Evolutionary conservation across 139 green algal species (phyloP), one percentile per base, ranked within the genome.

Genomic region (Pleodorina starrii): DNA sequence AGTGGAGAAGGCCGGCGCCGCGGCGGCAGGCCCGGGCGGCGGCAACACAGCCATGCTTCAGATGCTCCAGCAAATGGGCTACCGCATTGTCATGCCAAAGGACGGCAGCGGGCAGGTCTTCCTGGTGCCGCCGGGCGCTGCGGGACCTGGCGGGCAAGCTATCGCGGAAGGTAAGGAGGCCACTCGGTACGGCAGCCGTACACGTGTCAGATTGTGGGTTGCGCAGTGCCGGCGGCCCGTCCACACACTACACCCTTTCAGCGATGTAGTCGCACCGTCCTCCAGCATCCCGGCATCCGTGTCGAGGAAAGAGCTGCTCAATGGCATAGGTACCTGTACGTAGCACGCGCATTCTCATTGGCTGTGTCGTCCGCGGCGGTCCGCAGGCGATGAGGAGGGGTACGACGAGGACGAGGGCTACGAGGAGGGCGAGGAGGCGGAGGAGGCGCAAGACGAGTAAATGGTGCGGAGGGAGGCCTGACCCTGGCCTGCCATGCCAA

Each of bases 21-120:
- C 40, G 25, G 57, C 69, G 1, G 43, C 78, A 0, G 88, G 72
- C 38, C 57, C 82, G 11, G 88, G 72, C 2, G 88, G 71, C 29
- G 75, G 54, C 80, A 86, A 87, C 81, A 81, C 38, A 11, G 27
- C 42, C 2, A 90, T 90, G 85, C 54, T 91, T 6, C 38, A 88
- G 71, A 91, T 91, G 88, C 81, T 91, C 16, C 72, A 91, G 73
- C 54, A 79, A 69, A 74, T 88, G 88, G 66, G 69, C 50, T 79
- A 76, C 40, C 19, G 32, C 11, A 66, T 86, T 6, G 43, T 91
- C 59, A 81, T 91, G 63, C 87, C 69, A 40, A 75, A 81, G 57
- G 77, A 87, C 50, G 72, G 72, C 71, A 89, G 79, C 48, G 80
- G 88, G 23, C 81, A 89, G 69, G 81, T 89, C 9, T 89, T 89